Evolutionary conservation across 495 filamentous ascomycete species (phyloP).

Genomic region (Jackrogersella minutella): DNA sequence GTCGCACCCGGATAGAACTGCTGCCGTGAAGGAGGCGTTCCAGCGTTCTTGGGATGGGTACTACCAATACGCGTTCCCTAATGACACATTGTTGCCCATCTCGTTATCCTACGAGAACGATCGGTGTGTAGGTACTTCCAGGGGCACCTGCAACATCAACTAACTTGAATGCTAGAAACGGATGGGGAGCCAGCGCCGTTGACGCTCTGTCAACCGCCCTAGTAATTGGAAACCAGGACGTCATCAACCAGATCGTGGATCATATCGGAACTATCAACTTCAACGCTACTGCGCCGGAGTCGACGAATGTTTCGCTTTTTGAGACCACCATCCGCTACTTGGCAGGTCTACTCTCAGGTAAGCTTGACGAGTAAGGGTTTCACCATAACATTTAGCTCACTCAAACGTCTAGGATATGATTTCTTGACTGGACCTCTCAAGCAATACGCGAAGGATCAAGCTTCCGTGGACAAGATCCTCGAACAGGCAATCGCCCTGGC

Average conservation of each 20-base stretch:
- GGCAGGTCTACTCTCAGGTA: constrained; percentile 75
- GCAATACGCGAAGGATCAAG: constrained; percentile 54
- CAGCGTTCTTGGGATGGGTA: constrained; percentile 83
- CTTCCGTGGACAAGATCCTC: constrained; percentile 65
- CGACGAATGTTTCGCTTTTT: constrained; percentile 73
- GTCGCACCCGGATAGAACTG: constrained; percentile 53
- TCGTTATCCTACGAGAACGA: constrained; percentile 72
- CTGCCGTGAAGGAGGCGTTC: constrained; percentile 79
- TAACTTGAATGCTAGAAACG: constrained; percentile 64
- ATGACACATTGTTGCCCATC: constrained; percentile 78
- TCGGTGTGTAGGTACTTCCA: constrained; percentile 58
- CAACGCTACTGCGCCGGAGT: constrained; percentile 55
- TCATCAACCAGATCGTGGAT: constrained; percentile 73
- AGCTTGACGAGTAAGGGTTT: not conserved
- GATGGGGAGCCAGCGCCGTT: constrained; percentile 86
- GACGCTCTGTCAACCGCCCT: constrained; percentile 85
- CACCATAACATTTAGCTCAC: not conserved
- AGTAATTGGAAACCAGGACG: constrained; percentile 74
- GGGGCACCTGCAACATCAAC: constrained; percentile 4
- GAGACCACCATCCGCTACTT: constrained; percentile 93
- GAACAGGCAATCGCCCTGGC: constrained; percentile 74
- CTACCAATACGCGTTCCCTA: constrained; percentile 77
- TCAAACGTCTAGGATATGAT: constrained; percentile 69
- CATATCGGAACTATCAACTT: constrained; percentile 76
- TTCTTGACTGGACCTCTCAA: constrained; percentile 75